These are phyloP conservation scores for Albugo candida DNA, from an alignment of 352 stramenopile genomes.

Conservation along the genomic window DNA sequence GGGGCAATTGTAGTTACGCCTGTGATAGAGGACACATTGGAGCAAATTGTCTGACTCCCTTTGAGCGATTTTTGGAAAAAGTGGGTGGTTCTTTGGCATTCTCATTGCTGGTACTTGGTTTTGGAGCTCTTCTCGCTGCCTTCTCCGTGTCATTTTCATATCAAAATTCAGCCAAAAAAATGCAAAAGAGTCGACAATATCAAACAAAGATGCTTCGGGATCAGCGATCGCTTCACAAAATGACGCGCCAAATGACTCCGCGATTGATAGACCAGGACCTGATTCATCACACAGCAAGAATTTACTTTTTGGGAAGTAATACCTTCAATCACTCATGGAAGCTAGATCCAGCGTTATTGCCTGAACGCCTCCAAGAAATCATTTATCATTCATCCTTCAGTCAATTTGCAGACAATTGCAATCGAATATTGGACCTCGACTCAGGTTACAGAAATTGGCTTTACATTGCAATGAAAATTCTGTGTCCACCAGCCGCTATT, in stretches of 20 bases:
- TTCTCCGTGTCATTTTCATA: constrained; percentile 56
- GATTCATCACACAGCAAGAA: constrained; percentile 32
- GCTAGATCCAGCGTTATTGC: constrained; percentile 39
- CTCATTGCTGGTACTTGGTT: constrained; percentile 36
- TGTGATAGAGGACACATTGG: constrained; percentile 63
- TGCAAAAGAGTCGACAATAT: constrained; percentile 44
- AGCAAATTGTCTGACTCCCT: constrained; percentile 62
- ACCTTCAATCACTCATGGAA: constrained; percentile 41
- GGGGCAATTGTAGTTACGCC: constrained; percentile 58
- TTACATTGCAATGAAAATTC: constrained; percentile 27
- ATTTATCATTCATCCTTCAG: constrained; percentile 60
- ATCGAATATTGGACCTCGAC: constrained; percentile 6
- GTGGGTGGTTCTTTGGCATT: constrained; percentile 63
- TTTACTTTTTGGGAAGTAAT: constrained; percentile 63
- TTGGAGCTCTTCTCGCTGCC: constrained; percentile 30
- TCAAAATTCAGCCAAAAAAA: constrained; percentile 17
- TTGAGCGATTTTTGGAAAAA: constrained; percentile 60
- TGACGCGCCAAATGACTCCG: constrained; percentile 51
- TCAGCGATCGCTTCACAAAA: constrained; percentile 40
- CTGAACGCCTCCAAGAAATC: constrained; percentile 30
- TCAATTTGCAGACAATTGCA: constrained; percentile 49
- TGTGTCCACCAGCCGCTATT: constrained; percentile 26
- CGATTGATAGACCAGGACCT: constrained; percentile 65
- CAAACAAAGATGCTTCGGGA: constrained; percentile 50
- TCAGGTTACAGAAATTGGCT: constrained; percentile 11